Evolutionary conservation across 176 grass and related monocot genomes (phyloP), one percentile per base, ranked within the genome.

Genomic region (Ensete ventricosum): DNA sequence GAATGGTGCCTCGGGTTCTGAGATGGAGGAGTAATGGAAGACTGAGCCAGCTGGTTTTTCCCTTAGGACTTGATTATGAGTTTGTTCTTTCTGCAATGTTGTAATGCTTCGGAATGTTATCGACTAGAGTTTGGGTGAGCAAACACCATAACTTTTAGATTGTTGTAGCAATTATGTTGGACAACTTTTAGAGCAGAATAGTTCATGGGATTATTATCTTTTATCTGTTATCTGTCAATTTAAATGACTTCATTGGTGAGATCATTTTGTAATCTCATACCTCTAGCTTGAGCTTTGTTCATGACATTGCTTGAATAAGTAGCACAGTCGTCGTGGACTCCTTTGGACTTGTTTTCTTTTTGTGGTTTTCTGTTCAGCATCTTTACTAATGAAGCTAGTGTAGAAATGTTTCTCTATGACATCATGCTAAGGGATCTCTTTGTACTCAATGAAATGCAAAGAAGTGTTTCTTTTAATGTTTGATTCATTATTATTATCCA

Each of bases 21-120:
- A 71, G 49, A 71, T 71, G 68, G 68, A 71, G 68, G 68, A 71
- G 34, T 71, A 71, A 27, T 14, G 1, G 22, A 26, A 25, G 17
- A 60, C 13, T 1, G 3, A 6, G n/a, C 10, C 23, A 11, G 12
- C 10, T 27, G 11, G 22, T n/a, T 65, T 65, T 63, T 65, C n/a
- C 63, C 11, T 11, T 65, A 65, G 63, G 21, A 14, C 17, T 43
- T 6, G 34, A 43, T 43, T 43, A 27, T 65, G 22, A 65, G 14
- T 65, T 26, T 65, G 1, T 14, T 65, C 24, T 26, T 65, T 65
- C 2, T 65, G 63, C 8, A 13, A 11, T 26, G 21, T 65, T 65
- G 63, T n/a, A 26, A 65, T 65, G 10, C 22, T 11, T 24, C 63
- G 6, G 10, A 27, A 65, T 65, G 11, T 1, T 65, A 0, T 65